Evolutionary conservation across 2,329 filamentous ascomycete genomes (phyloP).

Genomic region (Pezicula rhizophila): DNA sequence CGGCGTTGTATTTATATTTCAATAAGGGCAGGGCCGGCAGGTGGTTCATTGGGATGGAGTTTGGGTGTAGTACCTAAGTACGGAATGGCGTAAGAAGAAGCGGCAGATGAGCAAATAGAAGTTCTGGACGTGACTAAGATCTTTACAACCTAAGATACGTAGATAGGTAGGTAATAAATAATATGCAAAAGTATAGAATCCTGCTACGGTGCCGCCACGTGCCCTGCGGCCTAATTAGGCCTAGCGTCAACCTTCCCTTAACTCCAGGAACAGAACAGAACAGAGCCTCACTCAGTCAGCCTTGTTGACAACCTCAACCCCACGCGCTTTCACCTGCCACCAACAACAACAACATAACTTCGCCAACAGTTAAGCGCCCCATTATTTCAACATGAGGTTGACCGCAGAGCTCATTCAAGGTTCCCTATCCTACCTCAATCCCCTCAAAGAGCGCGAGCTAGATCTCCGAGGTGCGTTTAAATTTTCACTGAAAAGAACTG

Average conservation of each 20-base stretch:
- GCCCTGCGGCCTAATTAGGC: background rate
- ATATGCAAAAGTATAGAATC: no score
- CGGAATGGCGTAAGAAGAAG: background rate
- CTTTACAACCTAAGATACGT: no score
- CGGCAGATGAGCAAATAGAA: background rate
- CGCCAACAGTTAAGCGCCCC: constrained; percentile 3
- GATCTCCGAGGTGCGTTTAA: constrained; percentile 93
- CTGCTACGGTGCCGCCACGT: no score
- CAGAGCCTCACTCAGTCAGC: background rate
- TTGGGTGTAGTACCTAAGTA: background rate
- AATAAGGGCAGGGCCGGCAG: constrained; percentile 11
- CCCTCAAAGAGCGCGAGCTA: constrained; percentile 96
- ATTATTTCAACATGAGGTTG: constrained; percentile 66
- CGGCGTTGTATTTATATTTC: constrained; percentile 81
- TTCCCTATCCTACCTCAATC: constrained; percentile 97
- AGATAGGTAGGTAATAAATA: no score
- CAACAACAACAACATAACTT: background rate
- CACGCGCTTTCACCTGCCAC: background rate
- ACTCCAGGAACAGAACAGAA: no score
- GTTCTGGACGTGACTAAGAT: background rate
- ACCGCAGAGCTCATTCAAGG: constrained; percentile 90
- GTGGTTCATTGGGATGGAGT: constrained; percentile 10
- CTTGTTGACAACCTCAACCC: background rate
- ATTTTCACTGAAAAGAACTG: constrained; percentile 71
- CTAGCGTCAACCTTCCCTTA: background rate